phyloP scores from a whole-genome alignment of 176 grass and related monocot genomes.

The Themeda triandra region DNA sequence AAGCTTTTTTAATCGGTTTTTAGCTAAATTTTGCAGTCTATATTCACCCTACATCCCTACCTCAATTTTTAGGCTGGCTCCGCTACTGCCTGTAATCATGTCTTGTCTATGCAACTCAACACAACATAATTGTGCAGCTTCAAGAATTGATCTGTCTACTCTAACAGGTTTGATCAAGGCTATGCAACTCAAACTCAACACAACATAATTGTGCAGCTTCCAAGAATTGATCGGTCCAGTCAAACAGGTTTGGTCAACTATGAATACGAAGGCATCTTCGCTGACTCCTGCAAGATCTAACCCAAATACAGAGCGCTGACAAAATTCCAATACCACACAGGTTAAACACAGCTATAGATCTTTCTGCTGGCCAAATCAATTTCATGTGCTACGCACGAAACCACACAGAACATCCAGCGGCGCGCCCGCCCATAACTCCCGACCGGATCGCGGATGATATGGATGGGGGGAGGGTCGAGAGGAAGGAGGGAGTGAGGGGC shows the following conservation, averaged over 20 bases:
- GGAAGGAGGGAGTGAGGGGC: neutral
- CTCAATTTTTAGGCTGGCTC: no score
- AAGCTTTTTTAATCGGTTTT: no score
- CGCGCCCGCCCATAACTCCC: neutral
- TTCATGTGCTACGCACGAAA: neutral
- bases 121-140: neutral
- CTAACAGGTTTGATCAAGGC: no score
- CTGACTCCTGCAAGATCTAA: neutral
- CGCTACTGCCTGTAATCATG: no score
- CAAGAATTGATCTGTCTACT: no score
- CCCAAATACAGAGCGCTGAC: neutral
- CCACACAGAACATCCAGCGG: neutral
- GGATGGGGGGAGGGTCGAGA: neutral
- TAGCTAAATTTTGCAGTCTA: no score
- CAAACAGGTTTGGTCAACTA: neutral
- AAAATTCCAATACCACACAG: neutral
- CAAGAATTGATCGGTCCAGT: neutral
- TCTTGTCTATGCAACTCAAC: neutral
- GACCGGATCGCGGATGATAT: conserved; percentile 5
- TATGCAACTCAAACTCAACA: neutral
- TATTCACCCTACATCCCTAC: no score
- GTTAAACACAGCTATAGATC: conserved; percentile 28
- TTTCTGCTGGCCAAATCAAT: neutral
- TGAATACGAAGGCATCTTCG: neutral
- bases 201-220: neutral